phyloP scores from a whole-genome alignment of 2,329 filamentous ascomycete genomes.

The Diaporthe humulicola region DNA sequence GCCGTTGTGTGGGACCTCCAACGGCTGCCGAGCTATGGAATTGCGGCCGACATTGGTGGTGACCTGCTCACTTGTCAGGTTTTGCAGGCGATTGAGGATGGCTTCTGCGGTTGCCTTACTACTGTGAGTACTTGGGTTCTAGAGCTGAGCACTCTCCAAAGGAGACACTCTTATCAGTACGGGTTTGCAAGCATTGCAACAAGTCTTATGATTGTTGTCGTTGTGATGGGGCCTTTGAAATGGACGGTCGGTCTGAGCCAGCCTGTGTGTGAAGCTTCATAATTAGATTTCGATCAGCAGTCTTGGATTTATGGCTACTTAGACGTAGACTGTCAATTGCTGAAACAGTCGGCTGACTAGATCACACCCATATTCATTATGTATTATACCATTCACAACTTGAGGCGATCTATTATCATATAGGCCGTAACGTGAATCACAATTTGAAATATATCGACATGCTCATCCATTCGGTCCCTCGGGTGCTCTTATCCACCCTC shows the following conservation, averaged over 20 bases:
- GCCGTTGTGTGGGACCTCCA: constrained; percentile 36
- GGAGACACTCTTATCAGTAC: constrained; percentile 74
- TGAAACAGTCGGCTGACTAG: too few species aligned
- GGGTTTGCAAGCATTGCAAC: constrained; percentile 70
- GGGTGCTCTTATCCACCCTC: too few species aligned
- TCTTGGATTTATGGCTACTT: background rate
- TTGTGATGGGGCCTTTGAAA: constrained; percentile 80
- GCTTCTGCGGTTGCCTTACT: constrained; percentile 76
- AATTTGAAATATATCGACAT: too few species aligned
- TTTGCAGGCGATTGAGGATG: constrained; percentile 73
- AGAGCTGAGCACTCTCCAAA: constrained; percentile 67
- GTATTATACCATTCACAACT: too few species aligned
- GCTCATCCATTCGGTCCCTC: too few species aligned
- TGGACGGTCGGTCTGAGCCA: constrained; percentile 64
- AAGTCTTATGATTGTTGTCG: constrained; percentile 71
- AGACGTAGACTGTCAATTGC: too few species aligned
- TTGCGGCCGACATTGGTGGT: background rate
- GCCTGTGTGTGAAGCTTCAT: background rate
- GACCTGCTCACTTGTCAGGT: constrained; percentile 69
- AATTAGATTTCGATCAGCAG: background rate
- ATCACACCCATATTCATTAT: too few species aligned
- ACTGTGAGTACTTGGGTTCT: constrained; percentile 78
- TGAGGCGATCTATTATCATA: too few species aligned
- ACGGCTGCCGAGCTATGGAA: constrained; percentile 12
- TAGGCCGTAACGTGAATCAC: too few species aligned